Percentiles rank a stretch among this genome's conserved stretches.
phyloP scores from a whole-genome alignment of 257 asterid genomes.

The Scutellaria baicalensis region DNA sequence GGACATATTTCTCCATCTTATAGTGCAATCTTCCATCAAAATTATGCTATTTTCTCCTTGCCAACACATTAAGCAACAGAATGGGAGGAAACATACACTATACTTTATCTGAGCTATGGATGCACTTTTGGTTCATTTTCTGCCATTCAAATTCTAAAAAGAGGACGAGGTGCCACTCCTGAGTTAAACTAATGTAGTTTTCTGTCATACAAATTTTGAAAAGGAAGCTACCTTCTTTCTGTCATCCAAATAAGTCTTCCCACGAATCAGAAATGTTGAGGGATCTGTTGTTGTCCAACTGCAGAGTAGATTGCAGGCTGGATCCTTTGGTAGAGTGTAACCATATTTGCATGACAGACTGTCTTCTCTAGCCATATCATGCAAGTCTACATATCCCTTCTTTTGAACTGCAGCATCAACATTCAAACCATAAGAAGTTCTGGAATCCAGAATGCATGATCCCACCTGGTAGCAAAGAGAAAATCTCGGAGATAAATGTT shows the following conservation, averaged over 20 bases:
- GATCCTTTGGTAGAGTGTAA: slow-evolving; percentile 84
- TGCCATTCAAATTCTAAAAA: background rate
- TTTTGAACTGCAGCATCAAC: slow-evolving; percentile 64
- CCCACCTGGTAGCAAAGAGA: background rate
- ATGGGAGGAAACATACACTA: background rate
- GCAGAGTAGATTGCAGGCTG: slow-evolving; percentile 64
- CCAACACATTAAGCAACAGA: background rate
- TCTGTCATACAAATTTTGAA: background rate
- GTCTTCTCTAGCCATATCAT: slow-evolving; percentile 80
- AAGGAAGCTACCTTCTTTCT: slow-evolving; percentile 58
- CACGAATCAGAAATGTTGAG: slow-evolving; percentile 83
- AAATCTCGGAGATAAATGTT: background rate
- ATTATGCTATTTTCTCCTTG: background rate
- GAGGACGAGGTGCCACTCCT: background rate
- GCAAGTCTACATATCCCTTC: slow-evolving; percentile 84
- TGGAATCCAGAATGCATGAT: slow-evolving; percentile 6
- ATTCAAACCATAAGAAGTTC: slow-evolving; percentile 17
- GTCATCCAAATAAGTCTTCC: slow-evolving; percentile 87
- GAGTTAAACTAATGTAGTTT: background rate
- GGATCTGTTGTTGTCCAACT: slow-evolving; percentile 89
- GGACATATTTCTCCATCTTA: background rate
- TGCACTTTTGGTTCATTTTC: background rate
- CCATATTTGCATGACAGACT: slow-evolving; percentile 68
- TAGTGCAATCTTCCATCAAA: background rate
- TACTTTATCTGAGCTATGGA: slow-evolving; percentile 4